Conservation (phyloP, 192 early-diverging fungal species). For the Tieghemiomyces parasiticus region DNA sequence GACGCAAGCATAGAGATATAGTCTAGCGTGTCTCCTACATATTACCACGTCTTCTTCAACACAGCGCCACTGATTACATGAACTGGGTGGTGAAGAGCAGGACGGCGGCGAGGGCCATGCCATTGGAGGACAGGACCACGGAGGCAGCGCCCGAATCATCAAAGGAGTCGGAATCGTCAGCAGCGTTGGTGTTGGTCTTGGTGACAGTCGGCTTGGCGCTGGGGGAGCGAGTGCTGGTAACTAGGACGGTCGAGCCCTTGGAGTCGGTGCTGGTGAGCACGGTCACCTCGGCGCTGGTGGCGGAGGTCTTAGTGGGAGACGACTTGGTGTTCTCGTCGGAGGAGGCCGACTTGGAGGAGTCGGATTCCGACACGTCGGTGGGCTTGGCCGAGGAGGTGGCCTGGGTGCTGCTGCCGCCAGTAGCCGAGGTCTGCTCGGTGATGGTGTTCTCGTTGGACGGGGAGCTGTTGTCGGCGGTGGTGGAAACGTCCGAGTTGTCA, state of each 20-base stretch:
- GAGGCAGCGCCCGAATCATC: not conserved
- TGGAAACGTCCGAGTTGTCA: too few species aligned
- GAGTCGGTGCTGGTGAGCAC: not conserved
- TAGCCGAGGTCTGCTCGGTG: too few species aligned
- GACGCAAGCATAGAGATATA: too few species aligned
- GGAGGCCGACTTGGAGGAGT: not conserved
- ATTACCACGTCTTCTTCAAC: too few species aligned
- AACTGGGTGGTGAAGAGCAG: not conserved
- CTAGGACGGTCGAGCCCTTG: not conserved
- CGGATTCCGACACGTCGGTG: not conserved
- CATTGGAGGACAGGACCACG: not conserved
- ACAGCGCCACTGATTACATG: too few species aligned
- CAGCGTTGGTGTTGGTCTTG: not conserved
- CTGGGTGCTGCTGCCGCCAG: too few species aligned
- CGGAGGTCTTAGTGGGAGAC: not conserved
- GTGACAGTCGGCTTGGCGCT: not conserved
- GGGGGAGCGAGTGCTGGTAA: not conserved
- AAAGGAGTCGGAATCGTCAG: not conserved
- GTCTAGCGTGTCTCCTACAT: too few species aligned
- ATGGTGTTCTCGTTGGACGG: too few species aligned
- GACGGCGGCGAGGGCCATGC: not conserved
- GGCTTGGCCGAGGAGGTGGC: not conserved
- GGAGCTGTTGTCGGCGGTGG: too few species aligned
- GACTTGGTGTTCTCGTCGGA: not conserved
- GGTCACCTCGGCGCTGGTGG: not conserved